These are phyloP conservation scores for Heliamphora pulchella DNA, from an alignment of 179 eudicot genomes.

Conservation along the genomic window DNA sequence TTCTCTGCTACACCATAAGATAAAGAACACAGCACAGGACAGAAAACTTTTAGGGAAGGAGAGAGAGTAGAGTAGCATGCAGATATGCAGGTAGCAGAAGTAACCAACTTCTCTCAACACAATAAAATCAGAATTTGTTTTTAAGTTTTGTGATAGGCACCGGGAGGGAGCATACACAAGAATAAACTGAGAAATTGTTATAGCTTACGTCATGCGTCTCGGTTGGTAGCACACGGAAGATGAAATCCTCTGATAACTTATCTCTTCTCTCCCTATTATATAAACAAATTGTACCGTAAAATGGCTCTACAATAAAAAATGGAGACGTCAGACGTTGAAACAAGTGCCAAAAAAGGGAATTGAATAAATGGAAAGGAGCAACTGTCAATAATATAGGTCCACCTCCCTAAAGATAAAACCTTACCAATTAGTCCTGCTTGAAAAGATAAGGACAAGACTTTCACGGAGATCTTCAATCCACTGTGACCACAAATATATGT, in stretches of 20 bases:
- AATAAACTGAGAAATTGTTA: not conserved
- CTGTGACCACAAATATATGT: constrained; percentile 27
- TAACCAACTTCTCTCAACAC: constrained; percentile 1
- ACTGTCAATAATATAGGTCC: not conserved
- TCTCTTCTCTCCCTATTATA: constrained; percentile 96
- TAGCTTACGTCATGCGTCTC: constrained; percentile 68
- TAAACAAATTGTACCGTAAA: constrained; percentile 89
- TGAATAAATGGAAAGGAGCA: constrained; percentile 5
- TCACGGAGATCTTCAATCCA: constrained; percentile 95
- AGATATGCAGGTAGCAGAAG: not conserved
- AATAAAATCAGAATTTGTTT: too few species aligned
- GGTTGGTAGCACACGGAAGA: constrained; percentile 57
- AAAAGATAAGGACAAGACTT: constrained; percentile 77
- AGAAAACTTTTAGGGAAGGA: not conserved
- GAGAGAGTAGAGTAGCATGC: too few species aligned
- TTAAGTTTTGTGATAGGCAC: too few species aligned
- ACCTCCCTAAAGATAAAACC: constrained; percentile 20
- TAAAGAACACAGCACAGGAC: constrained; percentile 1
- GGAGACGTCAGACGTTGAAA: constrained; percentile 19
- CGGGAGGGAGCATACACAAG: not conserved
- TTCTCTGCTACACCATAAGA: not conserved
- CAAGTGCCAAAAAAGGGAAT: constrained; percentile 7
- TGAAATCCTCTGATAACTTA: constrained; percentile 89
- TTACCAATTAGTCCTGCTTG: constrained; percentile 96
- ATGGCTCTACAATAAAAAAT: constrained; percentile 71